Evolutionary conservation across 768 basidiomycete species (phyloP), one percentile per base, ranked within the genome.

Genomic region (Hygrophorus russula): DNA sequence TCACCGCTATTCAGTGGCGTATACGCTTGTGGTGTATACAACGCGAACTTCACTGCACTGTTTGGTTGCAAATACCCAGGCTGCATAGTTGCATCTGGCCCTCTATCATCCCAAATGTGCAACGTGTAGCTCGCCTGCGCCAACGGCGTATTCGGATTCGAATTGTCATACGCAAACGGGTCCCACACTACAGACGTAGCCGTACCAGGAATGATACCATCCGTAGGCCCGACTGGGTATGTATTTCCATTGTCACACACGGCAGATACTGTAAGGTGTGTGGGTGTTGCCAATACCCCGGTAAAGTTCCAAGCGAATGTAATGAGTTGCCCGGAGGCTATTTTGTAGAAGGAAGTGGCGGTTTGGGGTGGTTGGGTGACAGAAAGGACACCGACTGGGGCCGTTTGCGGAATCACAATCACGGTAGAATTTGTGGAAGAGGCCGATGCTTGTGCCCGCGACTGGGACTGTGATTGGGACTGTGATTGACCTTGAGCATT

Each of bases 261-360:
- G 20, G 91, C 91, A 31, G 77, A 76, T 48, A 94, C 70, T 11
- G 91, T 93, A 47, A 94, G 72, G 51, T 69, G 69, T 2, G 78
- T 74, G 0, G 91, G 91, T 0, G 74, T 79, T 33, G 68, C 73
- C 50, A 82, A 63, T 33, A 97, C 66, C 45, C 70, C 69, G 12
- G 87, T 88, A 54, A 90, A 74, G 62, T 89, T 90, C 93, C 91
- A 96, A 9, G 73, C 92, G 59, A 96, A 88, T 15, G 90, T 94
- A 56, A 96, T 77, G 47, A 68, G 64, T 50, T 87, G 72, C 39
- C 67, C 68, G 1, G 66, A 64, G 0, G 88, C 85, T 56, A 96
- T 84, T 72, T 92, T 91, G 70, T 78, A 94, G 68, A 78, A 94
- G 17, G 88, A 86, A 2, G 83, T 81, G 28, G 78, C 74, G 7